A percentile compares a stretch with the other conserved stretches of the same genome.
Evolutionary conservation across 805 yeast species (phyloP).

Genomic region (Wickerhamiella azymoides): DNA sequence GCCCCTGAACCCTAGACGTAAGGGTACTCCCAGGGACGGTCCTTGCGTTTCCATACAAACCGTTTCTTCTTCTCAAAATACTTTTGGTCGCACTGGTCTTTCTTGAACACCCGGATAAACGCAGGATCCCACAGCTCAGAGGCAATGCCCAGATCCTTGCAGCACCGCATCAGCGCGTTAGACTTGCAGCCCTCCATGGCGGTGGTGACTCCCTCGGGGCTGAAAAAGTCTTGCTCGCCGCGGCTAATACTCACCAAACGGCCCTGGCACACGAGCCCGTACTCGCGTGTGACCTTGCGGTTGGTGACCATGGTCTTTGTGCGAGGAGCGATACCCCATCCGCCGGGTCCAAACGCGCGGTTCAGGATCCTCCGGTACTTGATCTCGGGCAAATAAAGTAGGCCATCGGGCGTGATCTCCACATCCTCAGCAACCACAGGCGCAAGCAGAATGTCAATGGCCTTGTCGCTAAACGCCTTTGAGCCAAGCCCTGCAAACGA

Average conservation of each 20-base stretch:
- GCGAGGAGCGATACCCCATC: constrained; percentile 95
- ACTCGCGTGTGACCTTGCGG: constrained; percentile 72
- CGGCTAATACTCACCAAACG: constrained; percentile 81
- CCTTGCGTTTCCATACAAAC: constrained; percentile 83
- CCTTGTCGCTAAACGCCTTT: constrained; percentile 52
- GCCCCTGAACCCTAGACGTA: constrained; percentile 25
- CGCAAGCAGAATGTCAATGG: constrained; percentile 46
- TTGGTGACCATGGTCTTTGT: constrained; percentile 69
- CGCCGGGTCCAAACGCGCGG: constrained; percentile 94
- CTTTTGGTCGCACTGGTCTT: constrained; percentile 56
- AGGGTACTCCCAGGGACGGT: constrained; percentile 73
- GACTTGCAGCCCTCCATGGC: constrained; percentile 96
- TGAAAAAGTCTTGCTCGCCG: constrained; percentile 90
- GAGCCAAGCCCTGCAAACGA: constrained; percentile 79
- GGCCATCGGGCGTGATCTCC: constrained; percentile 92
- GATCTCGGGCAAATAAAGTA: constrained; percentile 85
- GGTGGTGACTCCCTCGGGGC: constrained; percentile 75
- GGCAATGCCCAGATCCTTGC: constrained; percentile 94
- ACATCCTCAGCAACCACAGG: constrained; percentile 58
- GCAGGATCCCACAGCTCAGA: constrained; percentile 96
- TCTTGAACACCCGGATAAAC: constrained; percentile 60
- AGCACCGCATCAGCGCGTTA: constrained; percentile 94
- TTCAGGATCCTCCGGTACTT: constrained; percentile 83
- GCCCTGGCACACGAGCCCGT: constrained; percentile 76
- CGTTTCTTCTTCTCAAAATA: constrained; percentile 69